Evolutionary conservation across 805 yeast genomes (phyloP), one percentile per base, ranked within the genome.

Genomic region (Blastobotrys parvus): DNA sequence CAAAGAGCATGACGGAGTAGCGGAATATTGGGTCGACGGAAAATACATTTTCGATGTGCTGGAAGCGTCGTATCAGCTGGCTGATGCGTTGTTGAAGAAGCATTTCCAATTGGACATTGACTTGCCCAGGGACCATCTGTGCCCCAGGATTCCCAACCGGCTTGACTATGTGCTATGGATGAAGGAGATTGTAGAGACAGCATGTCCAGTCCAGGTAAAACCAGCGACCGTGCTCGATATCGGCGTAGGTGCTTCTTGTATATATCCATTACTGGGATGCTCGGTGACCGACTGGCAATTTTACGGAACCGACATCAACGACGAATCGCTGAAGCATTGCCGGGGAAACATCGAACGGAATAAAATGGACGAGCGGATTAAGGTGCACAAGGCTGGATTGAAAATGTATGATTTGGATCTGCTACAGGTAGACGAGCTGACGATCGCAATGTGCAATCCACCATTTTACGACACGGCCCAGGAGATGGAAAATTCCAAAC

Each of bases 201-300:
- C 35, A 16, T 8, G 19, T 8, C n/a, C 8, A 7, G 8, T 5
- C 17, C n/a, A 17, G 15, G 17, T 38, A 19, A 23, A 16, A 17
- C 25, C 36, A 8, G n/a, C n/a, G n/a, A n/a, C n/a, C n/a, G n/a
- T n/a, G n/a, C 18, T 34, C 16, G 77, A 72, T 47, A 59, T 72
- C 15, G 80, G 80, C 1, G 69, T 74, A 0, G 78, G 80, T 1
- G 68, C 70, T 18, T 59, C 68, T 33, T 70, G 70, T 3, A 68
- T 74, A 1, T 74, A 74, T 51, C 69, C 76, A 2, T 43, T 74
- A 1, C 45, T 75, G 25, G 72, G 62, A 4, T 45, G 11, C 51
- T 43, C 20, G 35, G 39, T 20, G 43, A 39, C 4, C 23, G 20
- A 7, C 10, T 30, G 40, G 27, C 15, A 19, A 3, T 62, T 71